These are phyloP conservation scores for Meredithiella fracta DNA, from an alignment of 2,329 filamentous ascomycete genomes.

Conservation along the genomic window DNA sequence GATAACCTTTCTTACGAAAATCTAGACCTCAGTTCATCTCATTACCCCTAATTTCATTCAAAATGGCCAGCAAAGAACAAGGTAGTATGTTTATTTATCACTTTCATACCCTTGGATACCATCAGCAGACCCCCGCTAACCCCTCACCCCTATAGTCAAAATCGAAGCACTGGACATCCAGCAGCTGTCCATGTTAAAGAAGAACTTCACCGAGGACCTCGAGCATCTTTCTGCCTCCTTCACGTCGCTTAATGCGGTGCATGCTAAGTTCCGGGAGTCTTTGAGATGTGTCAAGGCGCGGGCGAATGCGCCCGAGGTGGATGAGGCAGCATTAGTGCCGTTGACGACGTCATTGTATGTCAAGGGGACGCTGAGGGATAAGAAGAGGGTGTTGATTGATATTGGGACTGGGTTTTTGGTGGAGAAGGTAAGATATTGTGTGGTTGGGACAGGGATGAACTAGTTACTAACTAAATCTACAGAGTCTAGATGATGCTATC, in stretches of 20 bases:
- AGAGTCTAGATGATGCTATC: conserved; percentile 37
- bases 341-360: conserved; percentile 92
- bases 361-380: conserved; percentile 58
- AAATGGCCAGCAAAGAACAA: conserved; percentile 1
- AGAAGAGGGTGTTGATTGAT: conserved; percentile 71
- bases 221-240: conserved; percentile 87
- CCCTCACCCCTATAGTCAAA: conserved; percentile 26
- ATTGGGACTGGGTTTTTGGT: conserved; percentile 89
- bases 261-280: conserved; percentile 84
- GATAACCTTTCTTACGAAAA: background rate
- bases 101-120: background rate
- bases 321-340: conserved; percentile 64
- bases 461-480: background rate
- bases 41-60: background rate
- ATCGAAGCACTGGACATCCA: conserved; percentile 64
- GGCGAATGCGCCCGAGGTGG: conserved; percentile 19
- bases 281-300: conserved; percentile 51
- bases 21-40: background rate
- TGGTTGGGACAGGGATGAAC: background rate
- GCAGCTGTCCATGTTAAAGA: conserved; percentile 82
- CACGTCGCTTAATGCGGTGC: conserved; percentile 73
- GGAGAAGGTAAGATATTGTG: conserved; percentile 53
- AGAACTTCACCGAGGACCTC: conserved; percentile 89
- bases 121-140: background rate
- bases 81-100: background rate